Evolutionary conservation across 345 rosid species (phyloP).

Genomic region (Aegle marmelos): DNA sequence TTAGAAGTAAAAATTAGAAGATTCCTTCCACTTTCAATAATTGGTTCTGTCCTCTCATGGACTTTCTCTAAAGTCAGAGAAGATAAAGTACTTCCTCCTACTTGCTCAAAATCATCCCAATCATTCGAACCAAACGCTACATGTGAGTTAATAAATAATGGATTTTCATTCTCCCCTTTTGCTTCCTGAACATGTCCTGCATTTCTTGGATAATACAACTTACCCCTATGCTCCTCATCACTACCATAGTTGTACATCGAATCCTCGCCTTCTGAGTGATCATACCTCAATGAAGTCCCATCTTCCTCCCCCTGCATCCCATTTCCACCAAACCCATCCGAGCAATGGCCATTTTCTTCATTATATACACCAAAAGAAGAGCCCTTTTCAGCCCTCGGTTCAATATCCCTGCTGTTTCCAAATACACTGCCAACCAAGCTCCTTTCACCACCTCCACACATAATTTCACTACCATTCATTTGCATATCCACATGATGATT

Average conservation of each 20-base stretch:
- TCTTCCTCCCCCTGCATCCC: conserved; percentile 32
- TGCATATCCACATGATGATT: neutral
- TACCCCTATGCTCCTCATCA: conserved; percentile 42
- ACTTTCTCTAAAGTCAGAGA: conserved; percentile 31
- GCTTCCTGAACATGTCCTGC: conserved; percentile 16
- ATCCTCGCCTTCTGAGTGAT: conserved; percentile 59
- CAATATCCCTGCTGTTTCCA: conserved; percentile 5
- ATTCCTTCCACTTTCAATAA: conserved; percentile 28
- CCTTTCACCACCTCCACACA: conserved; percentile 15
- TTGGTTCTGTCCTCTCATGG: conserved; percentile 25
- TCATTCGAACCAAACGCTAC: conserved; percentile 89
- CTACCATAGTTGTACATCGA: conserved; percentile 52
- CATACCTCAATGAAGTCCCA: conserved; percentile 35
- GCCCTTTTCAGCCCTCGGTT: conserved; percentile 15
- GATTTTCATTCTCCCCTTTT: conserved; percentile 41
- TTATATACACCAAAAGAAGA: conserved; percentile 17
- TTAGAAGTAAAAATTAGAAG: conserved; percentile 14
- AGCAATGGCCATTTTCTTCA: conserved; percentile 17
- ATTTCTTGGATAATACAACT: conserved; percentile 26
- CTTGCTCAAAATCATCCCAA: conserved; percentile 86
- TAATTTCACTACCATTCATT: neutral
- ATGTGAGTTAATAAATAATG: conserved; percentile 63
- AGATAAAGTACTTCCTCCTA: conserved; percentile 33
- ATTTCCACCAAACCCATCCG: conserved; percentile 16
- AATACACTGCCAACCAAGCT: conserved; percentile 3